Evolutionary conservation across 768 basidiomycete species (phyloP).

Genomic region (Daedalea quercina): DNA sequence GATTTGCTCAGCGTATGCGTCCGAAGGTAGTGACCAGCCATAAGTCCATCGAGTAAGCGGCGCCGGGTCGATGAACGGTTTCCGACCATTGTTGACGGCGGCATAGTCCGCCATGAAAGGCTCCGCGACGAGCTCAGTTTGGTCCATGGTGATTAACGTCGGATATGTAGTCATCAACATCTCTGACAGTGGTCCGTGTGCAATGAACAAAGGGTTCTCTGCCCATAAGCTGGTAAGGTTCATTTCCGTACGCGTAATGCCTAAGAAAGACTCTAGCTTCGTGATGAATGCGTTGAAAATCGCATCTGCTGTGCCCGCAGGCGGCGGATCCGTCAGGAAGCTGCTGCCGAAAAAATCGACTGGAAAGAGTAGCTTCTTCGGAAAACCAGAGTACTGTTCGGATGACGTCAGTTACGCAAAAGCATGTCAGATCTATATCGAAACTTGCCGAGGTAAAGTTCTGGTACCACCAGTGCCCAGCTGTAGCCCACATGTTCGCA

Average conservation of each 20-base stretch:
- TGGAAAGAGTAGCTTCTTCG: conserved; percentile 23
- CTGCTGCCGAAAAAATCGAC: conserved; percentile 19
- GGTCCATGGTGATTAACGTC: conserved; percentile 21
- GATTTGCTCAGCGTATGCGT: conserved; percentile 16
- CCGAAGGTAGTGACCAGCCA: conserved; percentile 12
- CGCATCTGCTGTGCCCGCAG: conserved; percentile 12
- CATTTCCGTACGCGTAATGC: conserved; percentile 19
- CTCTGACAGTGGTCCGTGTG: conserved; percentile 13
- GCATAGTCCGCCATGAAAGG: conserved; percentile 22
- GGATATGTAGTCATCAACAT: conserved; percentile 24
- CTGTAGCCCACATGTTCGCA: conserved; percentile 19
- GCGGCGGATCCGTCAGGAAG: conserved; percentile 17
- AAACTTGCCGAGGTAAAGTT: conserved; percentile 19
- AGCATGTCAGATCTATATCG: background rate
- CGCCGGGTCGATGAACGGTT: conserved; percentile 25
- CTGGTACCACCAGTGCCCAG: conserved; percentile 24
- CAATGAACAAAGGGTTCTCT: conserved; percentile 14
- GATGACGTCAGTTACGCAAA: background rate
- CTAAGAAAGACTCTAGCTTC: conserved; percentile 22
- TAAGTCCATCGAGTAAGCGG: conserved; percentile 22
- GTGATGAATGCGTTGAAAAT: conserved; percentile 21
- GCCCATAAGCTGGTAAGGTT: conserved; percentile 18
- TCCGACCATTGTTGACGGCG: conserved; percentile 17
- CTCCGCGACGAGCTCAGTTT: conserved; percentile 20
- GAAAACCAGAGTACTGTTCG: conserved; percentile 18